Conservation (phyloP, 805 yeast species). For the Saccharomycopsis malanga region DNA sequence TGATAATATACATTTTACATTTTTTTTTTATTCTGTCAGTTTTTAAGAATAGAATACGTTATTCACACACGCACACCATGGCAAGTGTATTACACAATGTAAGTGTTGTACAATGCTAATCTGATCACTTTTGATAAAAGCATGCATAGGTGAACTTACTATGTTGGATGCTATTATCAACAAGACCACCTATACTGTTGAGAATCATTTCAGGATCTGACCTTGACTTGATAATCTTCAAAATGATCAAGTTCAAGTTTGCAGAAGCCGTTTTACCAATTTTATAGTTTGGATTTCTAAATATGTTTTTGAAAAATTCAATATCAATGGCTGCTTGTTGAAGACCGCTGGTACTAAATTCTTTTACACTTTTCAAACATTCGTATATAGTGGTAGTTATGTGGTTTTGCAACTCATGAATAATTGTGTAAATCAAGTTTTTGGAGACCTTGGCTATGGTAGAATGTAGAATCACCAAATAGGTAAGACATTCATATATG, state of each 20-base stretch:
- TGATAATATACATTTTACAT: too few species aligned
- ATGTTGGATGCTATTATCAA: constrained; percentile 11
- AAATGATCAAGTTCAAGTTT: constrained; percentile 12
- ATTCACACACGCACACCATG: too few species aligned
- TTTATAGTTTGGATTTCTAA: constrained; percentile 15
- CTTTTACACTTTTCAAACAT: constrained; percentile 37
- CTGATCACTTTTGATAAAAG: not conserved
- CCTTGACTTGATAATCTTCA: constrained; percentile 13
- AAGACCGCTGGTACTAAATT: constrained; percentile 40
- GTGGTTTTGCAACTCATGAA: constrained; percentile 40
- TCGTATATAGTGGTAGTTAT: constrained; percentile 33
- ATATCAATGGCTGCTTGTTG: constrained; percentile 48
- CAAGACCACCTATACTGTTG: constrained; percentile 16
- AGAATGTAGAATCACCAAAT: constrained; percentile 45
- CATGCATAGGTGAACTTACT: constrained; percentile 8
- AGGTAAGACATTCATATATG: constrained; percentile 42
- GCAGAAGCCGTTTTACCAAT: constrained; percentile 17
- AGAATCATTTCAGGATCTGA: constrained; percentile 15
- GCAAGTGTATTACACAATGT: too few species aligned
- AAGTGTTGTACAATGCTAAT: too few species aligned
- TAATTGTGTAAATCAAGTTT: constrained; percentile 36
- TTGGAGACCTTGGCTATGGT: constrained; percentile 43
- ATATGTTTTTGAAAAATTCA: constrained; percentile 38
- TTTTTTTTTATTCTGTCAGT: too few species aligned
- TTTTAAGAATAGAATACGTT: too few species aligned